A percentile compares a stretch with the other conserved stretches of the same genome.
Evolutionary conservation across 768 basidiomycete genomes (phyloP).

Genomic region (Amanita subjunquillea): DNA sequence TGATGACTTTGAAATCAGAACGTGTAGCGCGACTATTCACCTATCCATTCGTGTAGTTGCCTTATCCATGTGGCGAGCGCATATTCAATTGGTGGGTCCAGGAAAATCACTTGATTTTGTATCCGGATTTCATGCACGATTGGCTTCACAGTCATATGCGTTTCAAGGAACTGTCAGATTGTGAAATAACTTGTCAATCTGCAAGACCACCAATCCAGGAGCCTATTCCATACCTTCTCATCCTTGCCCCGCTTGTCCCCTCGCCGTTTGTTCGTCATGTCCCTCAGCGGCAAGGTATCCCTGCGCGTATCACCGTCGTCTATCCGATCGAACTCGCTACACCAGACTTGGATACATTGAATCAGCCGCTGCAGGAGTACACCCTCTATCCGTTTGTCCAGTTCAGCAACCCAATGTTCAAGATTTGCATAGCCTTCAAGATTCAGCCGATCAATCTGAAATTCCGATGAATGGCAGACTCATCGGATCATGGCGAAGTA

Average conservation of each 20-base stretch:
- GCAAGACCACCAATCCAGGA: background rate
- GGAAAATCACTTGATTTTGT: slow-evolving; percentile 97
- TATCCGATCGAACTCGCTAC: slow-evolving; percentile 68
- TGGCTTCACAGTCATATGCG: slow-evolving; percentile 68
- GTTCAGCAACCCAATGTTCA: slow-evolving; percentile 82
- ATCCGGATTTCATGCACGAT: slow-evolving; percentile 95
- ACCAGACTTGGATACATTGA: slow-evolving; percentile 81
- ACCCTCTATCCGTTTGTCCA: slow-evolving; percentile 74
- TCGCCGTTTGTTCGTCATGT: slow-evolving; percentile 49
- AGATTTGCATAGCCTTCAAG: slow-evolving; percentile 93
- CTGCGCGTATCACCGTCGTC: slow-evolving; percentile 61
- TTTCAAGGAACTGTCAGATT: slow-evolving; percentile 50
- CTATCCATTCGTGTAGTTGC: slow-evolving; percentile 86
- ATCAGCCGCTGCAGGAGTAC: slow-evolving; percentile 68
- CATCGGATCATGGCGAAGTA: background rate
- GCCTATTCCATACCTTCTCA: slow-evolving; percentile 48
- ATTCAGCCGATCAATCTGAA: slow-evolving; percentile 85
- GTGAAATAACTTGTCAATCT: background rate
- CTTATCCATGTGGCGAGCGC: slow-evolving; percentile 85
- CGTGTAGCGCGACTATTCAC: slow-evolving; percentile 24
- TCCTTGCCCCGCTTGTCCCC: slow-evolving; percentile 66
- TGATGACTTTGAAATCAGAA: background rate
- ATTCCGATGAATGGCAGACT: background rate
- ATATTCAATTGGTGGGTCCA: slow-evolving; percentile 95
- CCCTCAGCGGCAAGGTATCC: slow-evolving; percentile 38